A percentile compares a stretch with the other conserved stretches of the same genome.
Evolutionary conservation across 2,329 filamentous ascomycete genomes (phyloP).

Genomic region (Pyrenochaeta sp.): DNA sequence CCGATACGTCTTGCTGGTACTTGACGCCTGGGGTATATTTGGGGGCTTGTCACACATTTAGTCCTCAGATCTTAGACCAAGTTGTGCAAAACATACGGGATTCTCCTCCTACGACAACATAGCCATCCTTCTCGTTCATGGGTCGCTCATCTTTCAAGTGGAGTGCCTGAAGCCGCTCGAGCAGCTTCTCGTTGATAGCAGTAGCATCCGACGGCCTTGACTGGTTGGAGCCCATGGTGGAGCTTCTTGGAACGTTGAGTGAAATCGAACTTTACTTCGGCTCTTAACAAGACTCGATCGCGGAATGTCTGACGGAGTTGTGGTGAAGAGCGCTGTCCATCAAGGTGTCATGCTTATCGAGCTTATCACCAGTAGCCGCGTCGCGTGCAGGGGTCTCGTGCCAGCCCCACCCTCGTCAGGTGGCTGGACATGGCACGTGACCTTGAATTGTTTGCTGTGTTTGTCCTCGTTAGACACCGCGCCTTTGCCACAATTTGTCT

Average conservation of each 20-base stretch:
- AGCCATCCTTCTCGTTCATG: conserved; percentile 61
- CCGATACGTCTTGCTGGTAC: conserved; percentile 55
- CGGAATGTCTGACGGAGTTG: conserved; percentile 5
- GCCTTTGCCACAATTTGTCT: not conserved
- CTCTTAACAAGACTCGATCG: not conserved
- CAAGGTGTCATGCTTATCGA: conserved; percentile 25
- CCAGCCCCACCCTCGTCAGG: conserved; percentile 17
- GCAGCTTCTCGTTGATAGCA: conserved; percentile 49
- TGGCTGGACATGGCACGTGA: conserved; percentile 6
- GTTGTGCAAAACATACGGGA: conserved; percentile 42
- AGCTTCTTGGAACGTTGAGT: not conserved
- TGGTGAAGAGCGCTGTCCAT: conserved; percentile 13
- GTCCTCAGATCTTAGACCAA: too few relatives aligned
- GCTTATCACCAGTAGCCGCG: conserved; percentile 18
- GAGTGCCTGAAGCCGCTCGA: conserved; percentile 55
- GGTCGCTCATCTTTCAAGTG: conserved; percentile 54
- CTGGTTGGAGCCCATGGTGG: conserved; percentile 45
- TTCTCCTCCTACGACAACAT: conserved; percentile 61
- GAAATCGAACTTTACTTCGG: too few relatives aligned
- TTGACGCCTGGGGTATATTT: conserved; percentile 36
- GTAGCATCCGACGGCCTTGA: conserved; percentile 46
- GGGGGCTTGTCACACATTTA: conserved; percentile 23
- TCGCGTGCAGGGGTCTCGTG: conserved; percentile 29
- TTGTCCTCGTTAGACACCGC: too few relatives aligned
- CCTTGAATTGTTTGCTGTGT: not conserved